phyloP scores from a whole-genome alignment of 1,284 basidiomycete species.

The Ceratobasidium sp. region DNA sequence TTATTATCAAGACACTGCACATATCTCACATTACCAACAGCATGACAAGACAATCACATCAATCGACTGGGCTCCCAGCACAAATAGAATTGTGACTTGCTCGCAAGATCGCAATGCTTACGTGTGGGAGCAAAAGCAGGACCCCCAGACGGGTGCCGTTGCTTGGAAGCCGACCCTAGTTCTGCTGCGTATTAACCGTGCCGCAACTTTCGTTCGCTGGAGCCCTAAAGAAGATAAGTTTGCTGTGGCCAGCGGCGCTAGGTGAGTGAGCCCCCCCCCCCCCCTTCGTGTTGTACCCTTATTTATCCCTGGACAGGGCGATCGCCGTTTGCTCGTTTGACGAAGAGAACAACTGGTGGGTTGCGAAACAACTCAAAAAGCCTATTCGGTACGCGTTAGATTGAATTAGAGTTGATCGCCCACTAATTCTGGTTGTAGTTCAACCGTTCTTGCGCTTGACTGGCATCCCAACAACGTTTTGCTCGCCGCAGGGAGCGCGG shows the following conservation, averaged over 20 bases:
- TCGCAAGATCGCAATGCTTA: constrained; percentile 99
- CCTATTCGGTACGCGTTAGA: constrained; percentile 64
- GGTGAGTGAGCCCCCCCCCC: constrained; percentile 57
- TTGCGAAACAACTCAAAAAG: constrained; percentile 96
- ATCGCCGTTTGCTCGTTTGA: constrained; percentile 96
- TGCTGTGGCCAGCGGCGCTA: constrained; percentile 95
- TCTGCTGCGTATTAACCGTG: constrained; percentile 91
- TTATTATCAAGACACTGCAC: not conserved
- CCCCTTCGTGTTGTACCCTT: not conserved
- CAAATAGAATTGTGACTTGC: constrained; percentile 97
- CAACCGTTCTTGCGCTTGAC: constrained; percentile 91
- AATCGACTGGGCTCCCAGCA: constrained; percentile 97
- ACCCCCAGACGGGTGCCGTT: constrained; percentile 69
- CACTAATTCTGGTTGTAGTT: constrained; percentile 46
- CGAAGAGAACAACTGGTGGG: constrained; percentile 99
- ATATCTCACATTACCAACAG: constrained; percentile 53
- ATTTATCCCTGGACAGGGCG: constrained; percentile 59
- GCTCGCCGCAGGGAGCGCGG: constrained; percentile 91
- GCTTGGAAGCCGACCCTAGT: constrained; percentile 98
- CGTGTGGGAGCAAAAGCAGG: constrained; percentile 88
- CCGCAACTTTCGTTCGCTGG: constrained; percentile 96
- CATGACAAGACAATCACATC: constrained; percentile 99
- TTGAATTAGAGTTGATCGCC: not conserved
- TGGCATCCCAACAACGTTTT: constrained; percentile 99
- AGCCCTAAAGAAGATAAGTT: constrained; percentile 98